Base-by-base conservation (phyloP, 75 land plant genomes). In the Adiantum capillusveneris region DNA sequence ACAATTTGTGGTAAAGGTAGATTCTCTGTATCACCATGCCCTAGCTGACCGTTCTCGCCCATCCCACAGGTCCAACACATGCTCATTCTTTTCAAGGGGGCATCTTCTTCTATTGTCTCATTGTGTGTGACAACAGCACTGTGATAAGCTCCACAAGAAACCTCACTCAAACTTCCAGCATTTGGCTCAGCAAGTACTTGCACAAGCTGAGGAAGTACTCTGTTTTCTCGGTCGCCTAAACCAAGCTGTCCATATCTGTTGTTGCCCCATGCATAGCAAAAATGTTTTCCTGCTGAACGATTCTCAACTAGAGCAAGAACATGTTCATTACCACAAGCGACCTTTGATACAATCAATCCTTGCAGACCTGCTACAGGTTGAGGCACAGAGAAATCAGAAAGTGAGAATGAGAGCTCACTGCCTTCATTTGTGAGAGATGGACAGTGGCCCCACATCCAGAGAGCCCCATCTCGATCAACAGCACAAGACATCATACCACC, bases 241-340 rank as follows among this genome's bases (percentile, higher is more conserved):
- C 93, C 88, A 39, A 88, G 59, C 43, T 88, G 93, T 14, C 93
- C 93, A 63, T 76, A 79, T 1, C 48, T 58, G 62, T 88, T 88
- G 60, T 29, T 67, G 12, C 93, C 93, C 93, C 93, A 84, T 46
- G 83, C 64, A 58, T 82, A 84, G 59, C 81, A 77, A 25, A 75
- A 22, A 18, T 78, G 58, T 2, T 20, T 44, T 25, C 51, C 71
- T 80, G 13, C 57, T 65, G 43, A n/a, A 17, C 58, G 60, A 50
- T 50, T 85, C 81, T 65, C 72, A 43, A 84, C 81, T 25, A 77
- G 56, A 13, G 83, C 88, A 14, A 88, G 36, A 31, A 84, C 79
- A 75, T 88, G 88, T 53, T 88, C 88, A 70, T 75, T 81, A 27
- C 93, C 93, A 67, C 93, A 88, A n/a, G 88, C 80, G 9, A 88